Conservation (phyloP, 2,329 filamentous ascomycete genomes). For the Kalmusia sp. region DNA sequence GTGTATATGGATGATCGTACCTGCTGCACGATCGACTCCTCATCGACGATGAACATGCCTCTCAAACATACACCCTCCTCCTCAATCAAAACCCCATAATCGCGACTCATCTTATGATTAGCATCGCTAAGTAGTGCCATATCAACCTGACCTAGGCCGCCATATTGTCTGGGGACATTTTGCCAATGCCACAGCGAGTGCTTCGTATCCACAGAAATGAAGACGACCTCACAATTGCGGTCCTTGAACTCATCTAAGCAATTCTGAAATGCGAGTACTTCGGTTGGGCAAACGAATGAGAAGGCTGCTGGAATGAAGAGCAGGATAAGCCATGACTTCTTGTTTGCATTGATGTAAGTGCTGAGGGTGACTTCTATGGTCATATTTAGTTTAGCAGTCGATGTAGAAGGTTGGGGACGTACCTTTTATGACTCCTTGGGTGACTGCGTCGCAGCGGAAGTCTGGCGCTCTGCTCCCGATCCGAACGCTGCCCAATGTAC, state of each 20-base stretch:
- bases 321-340: slow-evolving; percentile 33
- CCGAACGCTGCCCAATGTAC: slow-evolving; percentile 27
- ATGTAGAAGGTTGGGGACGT: neutral
- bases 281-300: slow-evolving; percentile 40
- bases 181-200: slow-evolving; percentile 40
- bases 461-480: slow-evolving; percentile 36
- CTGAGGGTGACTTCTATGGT: slow-evolving; percentile 30
- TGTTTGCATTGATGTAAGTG: slow-evolving; percentile 25
- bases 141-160: slow-evolving; percentile 35
- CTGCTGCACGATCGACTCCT: slow-evolving; percentile 35
- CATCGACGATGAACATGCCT: slow-evolving; percentile 40
- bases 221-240: slow-evolving; percentile 32
- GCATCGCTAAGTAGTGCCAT: slow-evolving; percentile 37
- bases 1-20: slow-evolving; percentile 12
- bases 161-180: slow-evolving; percentile 36
- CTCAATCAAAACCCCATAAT: slow-evolving; percentile 39
- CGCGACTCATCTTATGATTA: slow-evolving; percentile 33
- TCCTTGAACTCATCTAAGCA: slow-evolving; percentile 36
- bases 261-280: slow-evolving; percentile 39
- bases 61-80: slow-evolving; percentile 37
- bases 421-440: slow-evolving; percentile 31
- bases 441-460: slow-evolving; percentile 36
- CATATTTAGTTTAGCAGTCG: slow-evolving; percentile 8
- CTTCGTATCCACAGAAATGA: slow-evolving; percentile 40
- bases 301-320: slow-evolving; percentile 42